Base-by-base conservation (phyloP, 371 early-diverging fungal genomes). In the Mucor sp. region DNA sequence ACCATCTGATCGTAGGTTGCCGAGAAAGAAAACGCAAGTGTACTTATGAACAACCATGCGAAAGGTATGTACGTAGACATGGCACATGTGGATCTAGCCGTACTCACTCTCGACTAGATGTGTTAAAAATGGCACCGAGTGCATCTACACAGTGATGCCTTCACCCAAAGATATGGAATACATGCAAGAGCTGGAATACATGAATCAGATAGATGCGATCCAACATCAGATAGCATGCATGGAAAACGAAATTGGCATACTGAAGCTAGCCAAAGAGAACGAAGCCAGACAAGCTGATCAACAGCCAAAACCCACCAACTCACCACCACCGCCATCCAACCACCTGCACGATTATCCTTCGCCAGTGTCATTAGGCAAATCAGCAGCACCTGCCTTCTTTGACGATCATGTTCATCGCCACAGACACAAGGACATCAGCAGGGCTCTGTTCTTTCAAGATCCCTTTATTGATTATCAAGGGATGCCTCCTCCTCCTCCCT, bases 111-210 rank as follows among this genome's bases (percentile, higher is more conserved):
- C 1, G 6, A 37, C 19, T 64, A 82, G 82, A 63, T 82, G 82
- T 37, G 27, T 37, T 6, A 74, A 76, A 27, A 65, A 69, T 44
- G 65, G 68, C 1, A 21, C 74, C 2, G 55, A 72, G 15, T 82
- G 82, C 48, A 70, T 63, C 4, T 82, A 79, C 60, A 71, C 72
- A 1, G 61, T 76, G 27, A 66, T 71, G 23, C 74, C 74, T 11
- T 78, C 82, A 32, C 82, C 82, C 0, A 58, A 67, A 47, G 82
- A 82, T 47, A 67, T 76, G 11, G 82, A 82, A 63, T 82, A 82
- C 48, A 39, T 78, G 53, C 68, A 63, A 30, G 68, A 70, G 11
- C 39, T 78, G 6, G 68, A 70, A 57, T 62, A 66, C 50, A 47
- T 71, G 7, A 59, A 65, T 15, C 72, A 71, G 66, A 66, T 66